Evolutionary conservation across 306 rosid species (phyloP).

Genomic region (Vigna nakashimae): DNA sequence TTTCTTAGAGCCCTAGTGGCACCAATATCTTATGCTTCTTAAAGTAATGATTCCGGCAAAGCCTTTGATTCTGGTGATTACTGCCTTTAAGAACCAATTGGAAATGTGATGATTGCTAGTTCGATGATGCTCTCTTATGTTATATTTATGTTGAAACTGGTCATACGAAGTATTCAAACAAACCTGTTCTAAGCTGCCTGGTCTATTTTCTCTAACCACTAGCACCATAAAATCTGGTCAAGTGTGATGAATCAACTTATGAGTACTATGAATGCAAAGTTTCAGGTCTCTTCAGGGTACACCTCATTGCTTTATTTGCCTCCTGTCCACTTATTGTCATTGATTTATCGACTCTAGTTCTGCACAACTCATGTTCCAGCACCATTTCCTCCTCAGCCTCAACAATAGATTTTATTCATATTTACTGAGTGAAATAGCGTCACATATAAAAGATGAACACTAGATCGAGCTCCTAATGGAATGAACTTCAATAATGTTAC

Average conservation of each 20-base stretch:
- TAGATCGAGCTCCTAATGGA: not conserved
- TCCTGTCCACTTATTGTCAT: not conserved
- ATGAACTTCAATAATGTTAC: not conserved
- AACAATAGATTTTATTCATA: not conserved
- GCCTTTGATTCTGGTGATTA: conserved; percentile 2
- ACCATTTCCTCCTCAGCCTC: not conserved
- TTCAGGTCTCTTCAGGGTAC: not conserved
- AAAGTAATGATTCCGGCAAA: not conserved
- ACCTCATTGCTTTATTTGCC: not conserved
- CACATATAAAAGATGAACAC: not conserved
- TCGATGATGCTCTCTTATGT: conserved; percentile 3
- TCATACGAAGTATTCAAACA: not conserved
- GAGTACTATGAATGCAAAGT: not conserved
- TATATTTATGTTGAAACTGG: not conserved
- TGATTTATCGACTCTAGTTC: no score
- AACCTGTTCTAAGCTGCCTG: not conserved
- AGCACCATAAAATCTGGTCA: not conserved
- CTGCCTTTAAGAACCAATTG: not conserved
- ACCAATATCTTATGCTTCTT: not conserved
- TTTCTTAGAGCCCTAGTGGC: not conserved
- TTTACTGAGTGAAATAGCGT: conserved; percentile 10
- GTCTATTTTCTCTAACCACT: not conserved
- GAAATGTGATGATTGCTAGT: not conserved
- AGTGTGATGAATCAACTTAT: not conserved
- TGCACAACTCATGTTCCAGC: not conserved